A percentile compares a stretch with the other conserved stretches of the same genome.
phyloP scores from a whole-genome alignment of 306 rosid species.

The Quercus cerris region DNA sequence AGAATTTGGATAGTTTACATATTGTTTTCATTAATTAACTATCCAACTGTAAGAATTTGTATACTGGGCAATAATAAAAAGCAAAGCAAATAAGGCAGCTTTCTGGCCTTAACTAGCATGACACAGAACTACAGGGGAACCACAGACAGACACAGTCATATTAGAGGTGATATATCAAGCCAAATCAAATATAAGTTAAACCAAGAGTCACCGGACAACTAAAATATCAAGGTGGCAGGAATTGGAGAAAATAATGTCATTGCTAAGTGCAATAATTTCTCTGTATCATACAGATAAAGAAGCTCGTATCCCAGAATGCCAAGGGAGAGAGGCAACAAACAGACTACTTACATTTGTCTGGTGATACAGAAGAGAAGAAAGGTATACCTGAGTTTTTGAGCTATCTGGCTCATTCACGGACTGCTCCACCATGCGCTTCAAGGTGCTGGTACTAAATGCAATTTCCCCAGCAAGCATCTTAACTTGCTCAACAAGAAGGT shows the following conservation, averaged over 20 bases:
- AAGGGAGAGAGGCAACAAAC: neutral
- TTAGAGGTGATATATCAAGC: neutral
- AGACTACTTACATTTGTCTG: neutral
- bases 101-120: neutral
- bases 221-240: neutral
- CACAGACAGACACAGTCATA: neutral
- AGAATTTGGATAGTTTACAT: neutral
- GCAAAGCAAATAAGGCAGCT: neutral
- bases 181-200: neutral
- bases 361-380: neutral
- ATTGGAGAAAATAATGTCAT: neutral
- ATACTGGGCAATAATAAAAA: neutral
- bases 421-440: conserved; percentile 93
- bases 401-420: conserved; percentile 78
- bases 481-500: conserved; percentile 96
- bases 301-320: neutral
- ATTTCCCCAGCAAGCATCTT: conserved; percentile 99
- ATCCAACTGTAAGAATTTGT: neutral
- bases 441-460: conserved; percentile 94
- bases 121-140: neutral
- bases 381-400: conserved; percentile 70
- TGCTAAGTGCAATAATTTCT: neutral
- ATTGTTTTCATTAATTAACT: neutral
- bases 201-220: neutral
- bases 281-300: neutral